These are phyloP conservation scores for Juglanconis sp. DNA, from an alignment of 2,329 filamentous ascomycete species.

Conservation along the genomic window DNA sequence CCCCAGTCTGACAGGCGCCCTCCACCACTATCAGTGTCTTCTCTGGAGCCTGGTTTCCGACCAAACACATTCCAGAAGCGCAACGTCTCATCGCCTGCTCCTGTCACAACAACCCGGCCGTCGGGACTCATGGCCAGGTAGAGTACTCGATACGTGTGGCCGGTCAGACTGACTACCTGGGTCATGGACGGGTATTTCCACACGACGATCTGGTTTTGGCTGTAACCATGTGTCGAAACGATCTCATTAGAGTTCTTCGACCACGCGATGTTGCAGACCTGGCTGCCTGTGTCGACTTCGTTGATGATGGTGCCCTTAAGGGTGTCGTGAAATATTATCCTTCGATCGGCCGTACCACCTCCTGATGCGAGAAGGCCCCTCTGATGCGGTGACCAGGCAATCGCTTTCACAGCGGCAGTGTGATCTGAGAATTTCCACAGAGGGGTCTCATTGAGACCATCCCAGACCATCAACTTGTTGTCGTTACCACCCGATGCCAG, in stretches of 20 bases:
- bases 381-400: conserved; percentile 96
- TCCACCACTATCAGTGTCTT: conserved; percentile 61
- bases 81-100: conserved; percentile 92
- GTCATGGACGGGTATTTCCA: conserved; percentile 99
- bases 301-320: conserved; percentile 75
- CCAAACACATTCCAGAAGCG: conserved; percentile 97
- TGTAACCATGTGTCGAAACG: conserved; percentile 94
- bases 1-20: conserved; percentile 71
- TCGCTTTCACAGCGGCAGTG: conserved; percentile 93
- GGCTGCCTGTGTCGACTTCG: conserved; percentile 92
- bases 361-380: conserved; percentile 91
- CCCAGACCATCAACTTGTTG: conserved; percentile 99
- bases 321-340: conserved; percentile 98
- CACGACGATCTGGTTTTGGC: conserved; percentile 96
- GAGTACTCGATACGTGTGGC: conserved; percentile 92
- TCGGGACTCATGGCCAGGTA: conserved; percentile 98
- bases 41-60: conserved; percentile 68
- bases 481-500: conserved; percentile 95
- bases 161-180: conserved; percentile 90
- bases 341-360: conserved; percentile 89
- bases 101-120: conserved; percentile 88
- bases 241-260: conserved; percentile 97
- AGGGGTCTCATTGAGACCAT: conserved; percentile 88
- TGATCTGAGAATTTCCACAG: conserved; percentile 94
- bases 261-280: conserved; percentile 98